Percentiles rank a stretch among this genome's conserved stretches.
phyloP scores from a whole-genome alignment of 345 rosid species.

The Salix suchowensis region DNA sequence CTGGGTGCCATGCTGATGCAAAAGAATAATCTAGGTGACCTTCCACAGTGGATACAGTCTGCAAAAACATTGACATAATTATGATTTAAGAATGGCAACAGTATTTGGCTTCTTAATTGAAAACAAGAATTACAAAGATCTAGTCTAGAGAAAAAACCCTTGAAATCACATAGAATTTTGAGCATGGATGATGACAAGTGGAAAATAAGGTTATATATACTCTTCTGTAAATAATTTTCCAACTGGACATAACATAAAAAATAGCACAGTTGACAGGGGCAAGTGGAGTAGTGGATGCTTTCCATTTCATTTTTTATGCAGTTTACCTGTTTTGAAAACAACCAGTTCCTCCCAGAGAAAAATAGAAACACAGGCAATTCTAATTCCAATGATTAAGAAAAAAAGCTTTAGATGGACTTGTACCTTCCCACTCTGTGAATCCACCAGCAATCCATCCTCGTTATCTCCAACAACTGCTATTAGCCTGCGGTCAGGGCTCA shows the following conservation, averaged over 20 bases:
- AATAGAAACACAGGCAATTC: too few species aligned
- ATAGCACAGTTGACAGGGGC: background rate
- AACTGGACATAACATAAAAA: background rate
- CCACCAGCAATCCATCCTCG: slow-evolving; percentile 50
- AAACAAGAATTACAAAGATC: background rate
- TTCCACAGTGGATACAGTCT: slow-evolving; percentile 33
- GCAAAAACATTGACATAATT: background rate
- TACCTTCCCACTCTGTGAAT: slow-evolving; percentile 58
- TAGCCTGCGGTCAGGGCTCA: slow-evolving; percentile 51
- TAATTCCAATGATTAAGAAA: background rate
- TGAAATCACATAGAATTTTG: background rate
- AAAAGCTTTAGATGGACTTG: background rate
- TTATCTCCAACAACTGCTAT: slow-evolving; percentile 52
- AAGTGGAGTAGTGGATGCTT: background rate
- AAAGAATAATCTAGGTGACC: slow-evolving; percentile 65
- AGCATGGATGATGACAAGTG: background rate
- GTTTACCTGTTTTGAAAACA: background rate
- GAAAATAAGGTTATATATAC: background rate
- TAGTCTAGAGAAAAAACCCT: background rate
- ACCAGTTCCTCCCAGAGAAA: background rate
- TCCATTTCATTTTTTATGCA: background rate
- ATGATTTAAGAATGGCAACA: background rate
- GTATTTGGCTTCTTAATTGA: background rate
- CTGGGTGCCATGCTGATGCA: slow-evolving; percentile 68
- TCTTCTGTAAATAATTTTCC: background rate